phyloP scores from a whole-genome alignment of 169 alveolate species.

The Babesia bovis region DNA sequence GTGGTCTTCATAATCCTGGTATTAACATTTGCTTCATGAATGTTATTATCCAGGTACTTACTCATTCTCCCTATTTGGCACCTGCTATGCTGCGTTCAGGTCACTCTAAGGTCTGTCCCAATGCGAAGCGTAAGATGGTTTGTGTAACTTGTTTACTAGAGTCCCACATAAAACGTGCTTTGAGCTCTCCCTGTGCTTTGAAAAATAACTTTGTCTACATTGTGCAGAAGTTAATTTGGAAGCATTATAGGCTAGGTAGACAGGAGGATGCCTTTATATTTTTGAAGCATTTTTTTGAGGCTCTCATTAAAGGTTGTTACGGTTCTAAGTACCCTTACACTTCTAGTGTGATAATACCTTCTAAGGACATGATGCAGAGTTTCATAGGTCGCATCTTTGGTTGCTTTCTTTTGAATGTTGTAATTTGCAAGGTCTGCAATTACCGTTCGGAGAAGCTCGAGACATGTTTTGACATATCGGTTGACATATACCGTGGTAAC shows the following conservation, averaged over 20 bases:
- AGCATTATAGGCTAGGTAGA: slow-evolving; percentile 64
- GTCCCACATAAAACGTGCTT: slow-evolving; percentile 48
- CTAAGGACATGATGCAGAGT: slow-evolving; percentile 40
- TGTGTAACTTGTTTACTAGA: slow-evolving; percentile 73
- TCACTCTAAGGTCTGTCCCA: slow-evolving; percentile 63
- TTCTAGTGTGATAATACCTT: slow-evolving; percentile 5
- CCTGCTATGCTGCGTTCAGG: slow-evolving; percentile 61
- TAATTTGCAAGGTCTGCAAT: slow-evolving; percentile 57
- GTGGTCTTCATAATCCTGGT: slow-evolving; percentile 77
- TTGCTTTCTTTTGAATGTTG: slow-evolving; percentile 43
- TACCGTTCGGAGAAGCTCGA: slow-evolving; percentile 73
- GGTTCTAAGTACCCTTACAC: slow-evolving; percentile 20
- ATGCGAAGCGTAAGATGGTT: slow-evolving; percentile 50
- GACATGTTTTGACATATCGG: slow-evolving; percentile 70
- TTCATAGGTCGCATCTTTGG: slow-evolving; percentile 53
- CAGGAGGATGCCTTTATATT: slow-evolving; percentile 76
- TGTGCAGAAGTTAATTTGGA: slow-evolving; percentile 69
- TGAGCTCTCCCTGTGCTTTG: slow-evolving; percentile 30
- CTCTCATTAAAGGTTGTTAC: slow-evolving; percentile 69
- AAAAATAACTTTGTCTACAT: slow-evolving; percentile 63
- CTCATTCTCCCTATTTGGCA: slow-evolving; percentile 70
- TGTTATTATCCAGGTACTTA: slow-evolving; percentile 71
- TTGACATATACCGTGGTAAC: slow-evolving; percentile 67
- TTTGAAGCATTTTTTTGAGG: slow-evolving; percentile 68
- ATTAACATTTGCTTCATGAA: slow-evolving; percentile 76